These are phyloP conservation scores for Boletus edulis DNA, from an alignment of 768 basidiomycete species.

Conservation along the genomic window DNA sequence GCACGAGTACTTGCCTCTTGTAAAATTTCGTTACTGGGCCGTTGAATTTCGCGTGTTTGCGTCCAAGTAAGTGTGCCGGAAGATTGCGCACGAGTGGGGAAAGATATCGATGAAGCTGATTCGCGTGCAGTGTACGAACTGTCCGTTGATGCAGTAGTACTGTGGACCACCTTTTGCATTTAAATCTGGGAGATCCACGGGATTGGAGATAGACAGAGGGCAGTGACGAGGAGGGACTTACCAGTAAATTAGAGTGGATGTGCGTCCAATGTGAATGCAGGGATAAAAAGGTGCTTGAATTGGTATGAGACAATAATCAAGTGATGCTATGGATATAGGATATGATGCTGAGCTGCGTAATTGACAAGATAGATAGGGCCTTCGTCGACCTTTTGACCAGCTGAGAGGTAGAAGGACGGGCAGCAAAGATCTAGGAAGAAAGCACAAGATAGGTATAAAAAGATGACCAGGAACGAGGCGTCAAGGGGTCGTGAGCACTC, in stretches of 20 bases:
- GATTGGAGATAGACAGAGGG: slow-evolving; percentile 20
- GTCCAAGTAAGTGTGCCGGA: slow-evolving; percentile 46
- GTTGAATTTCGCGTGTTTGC: slow-evolving; percentile 41
- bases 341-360: slow-evolving; percentile 39
- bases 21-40: slow-evolving; percentile 32
- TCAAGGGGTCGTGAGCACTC: slow-evolving; percentile 56
- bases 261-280: slow-evolving; percentile 43
- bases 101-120: slow-evolving; percentile 33
- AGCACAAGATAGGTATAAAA: slow-evolving; percentile 57
- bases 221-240: slow-evolving; percentile 26
- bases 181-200: slow-evolving; percentile 41
- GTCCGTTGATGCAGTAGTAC: slow-evolving; percentile 42
- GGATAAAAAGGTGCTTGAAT: slow-evolving; percentile 44
- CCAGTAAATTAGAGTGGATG: slow-evolving; percentile 48
- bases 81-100: slow-evolving; percentile 30
- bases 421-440: slow-evolving; percentile 38
- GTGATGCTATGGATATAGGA: slow-evolving; percentile 41
- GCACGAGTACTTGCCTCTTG: slow-evolving; percentile 44
- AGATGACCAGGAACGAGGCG: slow-evolving; percentile 41
- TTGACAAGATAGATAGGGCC: slow-evolving; percentile 38
- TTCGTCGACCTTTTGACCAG: slow-evolving; percentile 37
- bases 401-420: slow-evolving; percentile 34
- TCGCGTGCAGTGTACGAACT: slow-evolving; percentile 36
- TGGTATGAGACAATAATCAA: slow-evolving; percentile 50
- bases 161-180: slow-evolving; percentile 72